phyloP scores from a whole-genome alignment of 2,329 filamentous ascomycete species.

The Beauveria asiatica region DNA sequence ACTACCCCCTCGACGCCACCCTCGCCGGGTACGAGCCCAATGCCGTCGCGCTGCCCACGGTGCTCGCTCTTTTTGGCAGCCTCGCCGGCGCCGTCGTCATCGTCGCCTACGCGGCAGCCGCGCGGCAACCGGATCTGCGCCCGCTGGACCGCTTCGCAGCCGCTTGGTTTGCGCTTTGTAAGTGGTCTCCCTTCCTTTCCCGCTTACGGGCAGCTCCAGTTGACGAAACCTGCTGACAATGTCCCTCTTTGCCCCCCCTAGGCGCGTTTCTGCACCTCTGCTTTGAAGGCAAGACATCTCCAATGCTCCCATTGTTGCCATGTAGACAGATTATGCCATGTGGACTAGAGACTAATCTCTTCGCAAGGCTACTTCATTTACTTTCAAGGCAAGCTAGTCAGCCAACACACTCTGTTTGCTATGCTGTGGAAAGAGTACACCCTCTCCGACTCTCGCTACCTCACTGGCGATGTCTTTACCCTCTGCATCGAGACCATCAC shows the following conservation, averaged over 20 bases:
- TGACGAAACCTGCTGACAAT: background rate
- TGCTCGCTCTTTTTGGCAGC: slow-evolving; percentile 29
- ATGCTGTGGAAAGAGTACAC: slow-evolving; percentile 94
- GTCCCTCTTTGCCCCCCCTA: slow-evolving; percentile 19
- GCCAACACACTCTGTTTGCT: slow-evolving; percentile 63
- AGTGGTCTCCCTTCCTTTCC: slow-evolving; percentile 15
- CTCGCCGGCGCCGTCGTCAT: slow-evolving; percentile 25
- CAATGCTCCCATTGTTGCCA: background rate
- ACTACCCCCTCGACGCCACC: slow-evolving; percentile 30
- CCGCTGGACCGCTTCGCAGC: slow-evolving; percentile 33
- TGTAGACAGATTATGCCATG: too few relatives aligned
- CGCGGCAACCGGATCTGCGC: slow-evolving; percentile 18
- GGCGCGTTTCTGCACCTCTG: slow-evolving; percentile 65
- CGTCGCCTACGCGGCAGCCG: slow-evolving; percentile 22
- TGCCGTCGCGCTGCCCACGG: slow-evolving; percentile 23
- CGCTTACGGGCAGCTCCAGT: too few relatives aligned
- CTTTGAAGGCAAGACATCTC: slow-evolving; percentile 57
- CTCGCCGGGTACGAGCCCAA: slow-evolving; percentile 35
- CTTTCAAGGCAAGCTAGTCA: slow-evolving; percentile 57
- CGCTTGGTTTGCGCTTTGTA: slow-evolving; percentile 49
- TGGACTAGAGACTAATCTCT: background rate
- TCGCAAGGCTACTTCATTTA: slow-evolving; percentile 62
- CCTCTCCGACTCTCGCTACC: slow-evolving; percentile 76
- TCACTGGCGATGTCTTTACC: slow-evolving; percentile 74
- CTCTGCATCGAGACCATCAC: slow-evolving; percentile 83